Evolutionary conservation across 768 basidiomycete genomes (phyloP).

Genomic region (Serendipita sp.): DNA sequence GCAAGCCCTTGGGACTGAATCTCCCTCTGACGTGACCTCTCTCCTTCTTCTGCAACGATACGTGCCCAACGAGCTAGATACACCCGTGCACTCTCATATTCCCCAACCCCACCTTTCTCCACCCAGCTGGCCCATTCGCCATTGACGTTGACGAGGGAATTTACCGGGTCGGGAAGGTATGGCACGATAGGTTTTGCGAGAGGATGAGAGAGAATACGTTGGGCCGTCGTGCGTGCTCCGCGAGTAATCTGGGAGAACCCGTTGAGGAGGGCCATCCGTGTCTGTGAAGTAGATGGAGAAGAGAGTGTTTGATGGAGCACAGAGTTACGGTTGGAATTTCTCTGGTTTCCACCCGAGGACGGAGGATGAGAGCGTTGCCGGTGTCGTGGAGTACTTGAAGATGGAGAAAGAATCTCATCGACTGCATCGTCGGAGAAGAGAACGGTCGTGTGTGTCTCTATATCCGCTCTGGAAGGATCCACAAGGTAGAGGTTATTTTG

Average conservation of each 20-base stretch:
- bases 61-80: conserved; percentile 96
- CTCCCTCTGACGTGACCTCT: conserved; percentile 70
- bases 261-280: conserved; percentile 70
- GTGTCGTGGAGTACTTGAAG: conserved; percentile 65
- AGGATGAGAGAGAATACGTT: conserved; percentile 88
- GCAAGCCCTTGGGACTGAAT: conserved; percentile 39
- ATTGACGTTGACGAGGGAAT: conserved; percentile 72
- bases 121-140: conserved; percentile 88
- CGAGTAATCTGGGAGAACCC: conserved; percentile 90
- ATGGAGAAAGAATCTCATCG: conserved; percentile 70
- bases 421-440: conserved; percentile 76
- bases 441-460: conserved; percentile 77
- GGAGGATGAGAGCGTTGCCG: conserved; percentile 38
- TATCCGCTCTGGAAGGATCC: conserved; percentile 84
- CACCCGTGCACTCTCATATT: conserved; percentile 90
- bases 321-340: conserved; percentile 42
- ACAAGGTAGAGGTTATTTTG: conserved; percentile 78
- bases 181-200: conserved; percentile 92
- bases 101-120: conserved; percentile 81
- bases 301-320: conserved; percentile 60
- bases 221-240: conserved; percentile 82
- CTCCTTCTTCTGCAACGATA: conserved; percentile 95
- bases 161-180: conserved; percentile 88
- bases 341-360: conserved; percentile 32
- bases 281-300: conserved; percentile 42